Conservation (phyloP, 176 grass and related monocot species). For the Cymbopogon citratus region DNA sequence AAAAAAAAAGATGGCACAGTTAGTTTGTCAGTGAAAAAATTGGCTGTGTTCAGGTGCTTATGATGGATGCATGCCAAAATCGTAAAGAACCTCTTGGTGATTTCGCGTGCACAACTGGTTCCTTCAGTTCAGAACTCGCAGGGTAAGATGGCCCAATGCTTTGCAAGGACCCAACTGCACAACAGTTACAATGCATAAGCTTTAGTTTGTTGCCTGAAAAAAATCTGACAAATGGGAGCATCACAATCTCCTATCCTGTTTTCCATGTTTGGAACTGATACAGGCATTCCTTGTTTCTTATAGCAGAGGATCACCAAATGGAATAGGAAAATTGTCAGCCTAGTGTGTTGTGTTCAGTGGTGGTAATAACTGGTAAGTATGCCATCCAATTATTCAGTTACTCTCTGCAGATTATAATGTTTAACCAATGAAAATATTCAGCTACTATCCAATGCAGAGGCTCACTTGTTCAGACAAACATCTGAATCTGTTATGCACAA, state of each 20-base stretch:
- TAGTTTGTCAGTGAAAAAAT: neutral
- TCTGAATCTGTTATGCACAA: neutral
- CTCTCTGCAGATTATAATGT: neutral
- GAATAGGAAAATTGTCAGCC: too few species aligned
- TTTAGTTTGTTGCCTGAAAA: neutral
- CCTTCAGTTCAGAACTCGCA: slow-evolving; percentile 34
- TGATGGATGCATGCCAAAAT: slow-evolving; percentile 19
- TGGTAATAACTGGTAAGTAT: neutral
- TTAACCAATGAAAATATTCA: neutral
- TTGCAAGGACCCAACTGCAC: slow-evolving; percentile 44
- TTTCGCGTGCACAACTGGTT: slow-evolving; percentile 19
- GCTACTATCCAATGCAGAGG: slow-evolving; percentile 1
- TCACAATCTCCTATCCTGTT: neutral
- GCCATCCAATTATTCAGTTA: neutral
- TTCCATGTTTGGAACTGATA: neutral
- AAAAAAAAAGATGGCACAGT: slow-evolving; percentile 2
- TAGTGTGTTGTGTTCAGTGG: neutral
- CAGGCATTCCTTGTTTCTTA: too few species aligned
- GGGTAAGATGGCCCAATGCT: slow-evolving; percentile 23
- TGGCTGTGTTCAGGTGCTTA: neutral
- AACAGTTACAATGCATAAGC: neutral
- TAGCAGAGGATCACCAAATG: too few species aligned
- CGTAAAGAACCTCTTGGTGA: slow-evolving; percentile 45
- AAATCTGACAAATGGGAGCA: neutral
- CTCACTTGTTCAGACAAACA: neutral